phyloP scores from a whole-genome alignment of 2,329 filamentous ascomycete genomes.

The Ophiosphaerella herpotricha region DNA sequence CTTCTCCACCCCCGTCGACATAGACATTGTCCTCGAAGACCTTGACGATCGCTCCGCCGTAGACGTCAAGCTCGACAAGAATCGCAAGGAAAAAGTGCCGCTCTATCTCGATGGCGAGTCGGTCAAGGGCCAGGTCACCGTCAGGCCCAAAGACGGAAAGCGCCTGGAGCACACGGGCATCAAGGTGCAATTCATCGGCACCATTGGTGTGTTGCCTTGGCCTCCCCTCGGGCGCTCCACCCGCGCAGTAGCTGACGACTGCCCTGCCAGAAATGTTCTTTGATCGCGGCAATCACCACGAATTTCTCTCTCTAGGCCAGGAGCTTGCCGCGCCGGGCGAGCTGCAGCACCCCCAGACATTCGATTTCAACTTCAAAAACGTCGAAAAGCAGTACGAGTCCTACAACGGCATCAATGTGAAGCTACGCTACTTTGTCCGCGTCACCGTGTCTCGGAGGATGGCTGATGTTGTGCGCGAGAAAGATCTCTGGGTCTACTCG shows the following conservation, averaged over 20 bases:
- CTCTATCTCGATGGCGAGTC: slow-evolving; percentile 98
- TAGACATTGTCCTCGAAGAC: slow-evolving; percentile 97
- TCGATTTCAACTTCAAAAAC: slow-evolving; percentile 99
- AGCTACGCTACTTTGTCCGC: slow-evolving; percentile 96
- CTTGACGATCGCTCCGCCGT: slow-evolving; percentile 92
- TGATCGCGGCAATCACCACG: slow-evolving; percentile 98
- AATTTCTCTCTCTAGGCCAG: slow-evolving; percentile 96
- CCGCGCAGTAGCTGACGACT: slow-evolving; percentile 15
- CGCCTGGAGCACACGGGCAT: slow-evolving; percentile 97
- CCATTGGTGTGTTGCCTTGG: slow-evolving; percentile 71
- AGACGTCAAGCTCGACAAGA: slow-evolving; percentile 98
- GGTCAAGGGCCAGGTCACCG: slow-evolving; percentile 92
- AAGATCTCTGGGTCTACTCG: slow-evolving; percentile 99
- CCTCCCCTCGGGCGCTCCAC: background rate
- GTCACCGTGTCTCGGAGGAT: slow-evolving; percentile 96
- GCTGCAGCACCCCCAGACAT: slow-evolving; percentile 97
- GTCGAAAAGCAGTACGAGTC: slow-evolving; percentile 99
- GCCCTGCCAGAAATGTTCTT: slow-evolving; percentile 89
- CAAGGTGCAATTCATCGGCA: slow-evolving; percentile 99
- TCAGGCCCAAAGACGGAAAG: slow-evolving; percentile 97
- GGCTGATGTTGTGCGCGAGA: slow-evolving; percentile 97
- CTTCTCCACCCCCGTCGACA: slow-evolving; percentile 97
- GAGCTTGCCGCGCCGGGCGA: slow-evolving; percentile 96
- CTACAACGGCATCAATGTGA: slow-evolving; percentile 99
- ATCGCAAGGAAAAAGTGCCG: slow-evolving; percentile 92